Base-by-base conservation (phyloP, 1,139 yeast species). In the Waltiozyma sp. region DNA sequence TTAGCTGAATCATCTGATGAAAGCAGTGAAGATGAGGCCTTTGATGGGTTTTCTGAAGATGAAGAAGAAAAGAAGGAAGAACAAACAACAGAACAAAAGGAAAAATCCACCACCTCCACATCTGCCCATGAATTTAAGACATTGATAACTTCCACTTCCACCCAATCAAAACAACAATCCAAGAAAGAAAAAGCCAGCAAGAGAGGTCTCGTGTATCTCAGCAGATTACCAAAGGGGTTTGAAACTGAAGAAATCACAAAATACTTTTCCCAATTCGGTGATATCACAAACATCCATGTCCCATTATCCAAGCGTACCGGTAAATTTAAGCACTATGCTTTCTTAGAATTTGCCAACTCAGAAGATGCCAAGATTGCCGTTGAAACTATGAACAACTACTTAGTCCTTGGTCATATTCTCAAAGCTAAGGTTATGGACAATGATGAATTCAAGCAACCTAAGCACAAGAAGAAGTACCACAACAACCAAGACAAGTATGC, bases 311-410 rank as follows among this genome's bases (percentile, higher is more conserved):
- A 84, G 62, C 84, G 81, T 61, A 80, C 95, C 3, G 98, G 98
- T 40, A 78, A 80, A 48, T 81, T 96, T 19, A 89, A 88, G 66
- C 97, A 89, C 64, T 93, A 80, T 62, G 98, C 89, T 13, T 91
- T 86, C 62, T 68, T 91, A 43, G 96, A 89, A 64, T 91, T 91
- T 57, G 76, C 73, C 41, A 72, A 77, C 47, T 60, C 64, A 36
- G 85, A 79, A 41, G 94, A 85, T 47, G 97, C 97, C 41, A 73
- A 77, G 52, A 72, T 88, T 47, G 98, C 96, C 2, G 84, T 84
- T 49, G 97, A 91, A 54, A 80, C 97, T 42, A 91, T 91, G 98
- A 81, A 91, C 66, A 91, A 91, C 64, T 91, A 91, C 59, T 72
- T 91, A 51, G 64, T 91, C 45, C 81, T 85, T 65, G 95, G 95